Conservation (phyloP, 2,329 filamentous ascomycete species). For the Pyricularia sp. region DNA sequence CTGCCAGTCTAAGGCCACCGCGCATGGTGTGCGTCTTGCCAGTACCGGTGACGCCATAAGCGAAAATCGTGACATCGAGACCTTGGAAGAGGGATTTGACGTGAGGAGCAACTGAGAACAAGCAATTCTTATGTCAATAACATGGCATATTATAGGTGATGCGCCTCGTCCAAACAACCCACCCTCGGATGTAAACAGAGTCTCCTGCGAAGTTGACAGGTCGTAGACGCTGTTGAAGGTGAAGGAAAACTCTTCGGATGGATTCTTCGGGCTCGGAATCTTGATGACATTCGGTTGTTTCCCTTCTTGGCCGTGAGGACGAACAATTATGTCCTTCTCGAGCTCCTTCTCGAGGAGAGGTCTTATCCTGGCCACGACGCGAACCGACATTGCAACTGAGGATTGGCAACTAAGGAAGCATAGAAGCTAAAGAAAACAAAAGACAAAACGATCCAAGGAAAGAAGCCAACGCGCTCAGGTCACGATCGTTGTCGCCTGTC, state of each 20-base stretch:
- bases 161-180: not conserved
- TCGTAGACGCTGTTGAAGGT: constrained; percentile 93
- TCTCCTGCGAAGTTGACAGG: constrained; percentile 68
- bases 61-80: constrained; percentile 81
- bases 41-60: constrained; percentile 87
- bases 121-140: not conserved
- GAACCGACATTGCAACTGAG: constrained; percentile 49
- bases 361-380: constrained; percentile 84
- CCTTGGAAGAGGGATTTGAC: constrained; percentile 88
- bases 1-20: constrained; percentile 75
- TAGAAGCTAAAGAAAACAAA: not conserved
- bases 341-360: constrained; percentile 79
- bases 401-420: not conserved
- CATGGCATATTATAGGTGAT: not conserved
- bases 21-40: constrained; percentile 97
- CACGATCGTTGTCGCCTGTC: not conserved
- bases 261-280: constrained; percentile 92
- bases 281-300: constrained; percentile 62
- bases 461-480: not conserved
- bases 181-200: constrained; percentile 79
- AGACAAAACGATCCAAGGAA: not conserved
- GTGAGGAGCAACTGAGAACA: constrained; percentile 64
- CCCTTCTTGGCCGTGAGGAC: constrained; percentile 41
- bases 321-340: constrained; percentile 79
- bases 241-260: constrained; percentile 83